phyloP scores from a whole-genome alignment of 495 filamentous ascomycete species.

The Penicillium steckii region DNA sequence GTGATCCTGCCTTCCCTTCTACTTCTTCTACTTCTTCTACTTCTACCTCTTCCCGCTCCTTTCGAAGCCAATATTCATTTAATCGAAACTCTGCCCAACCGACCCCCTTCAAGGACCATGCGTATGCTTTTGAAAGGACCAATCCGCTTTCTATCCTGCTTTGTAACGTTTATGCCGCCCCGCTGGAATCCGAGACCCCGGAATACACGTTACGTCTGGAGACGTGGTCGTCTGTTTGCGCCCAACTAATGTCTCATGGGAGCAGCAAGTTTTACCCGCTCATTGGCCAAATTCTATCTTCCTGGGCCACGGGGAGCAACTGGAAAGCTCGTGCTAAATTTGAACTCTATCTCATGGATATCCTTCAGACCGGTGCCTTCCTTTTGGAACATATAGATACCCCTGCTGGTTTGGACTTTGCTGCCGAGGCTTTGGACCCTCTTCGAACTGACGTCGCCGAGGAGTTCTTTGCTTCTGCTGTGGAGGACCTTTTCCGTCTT shows the following conservation, averaged over 20 bases:
- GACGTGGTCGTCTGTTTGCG: conserved; percentile 84
- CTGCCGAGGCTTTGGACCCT: conserved; percentile 57
- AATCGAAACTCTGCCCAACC: conserved; percentile 61
- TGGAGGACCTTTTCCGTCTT: conserved; percentile 79
- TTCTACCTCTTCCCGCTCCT: conserved; percentile 56
- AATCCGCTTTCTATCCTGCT: conserved; percentile 84
- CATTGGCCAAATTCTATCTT: conserved; percentile 60
- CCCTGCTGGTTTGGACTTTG: conserved; percentile 37
- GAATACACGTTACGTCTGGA: conserved; percentile 79
- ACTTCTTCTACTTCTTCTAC: conserved; percentile 67
- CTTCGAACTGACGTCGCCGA: conserved; percentile 75
- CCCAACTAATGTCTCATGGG: conserved; percentile 58
- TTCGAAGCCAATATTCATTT: conserved; percentile 50
- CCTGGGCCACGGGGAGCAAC: conserved; percentile 80
- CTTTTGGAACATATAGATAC: conserved; percentile 76
- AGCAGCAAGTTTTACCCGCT: conserved; percentile 43
- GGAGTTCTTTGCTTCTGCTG: conserved; percentile 84
- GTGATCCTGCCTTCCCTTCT: conserved; percentile 77
- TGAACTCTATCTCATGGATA: conserved; percentile 90
- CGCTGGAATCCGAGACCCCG: conserved; percentile 67
- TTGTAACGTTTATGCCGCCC: conserved; percentile 77
- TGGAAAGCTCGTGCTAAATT: conserved; percentile 88
- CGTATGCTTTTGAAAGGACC: conserved; percentile 75
- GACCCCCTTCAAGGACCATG: conserved; percentile 42
- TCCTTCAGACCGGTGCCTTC: conserved; percentile 88